Evolutionary conservation across 1,284 basidiomycete species (phyloP).

Genomic region (Ganoderma sinense): DNA sequence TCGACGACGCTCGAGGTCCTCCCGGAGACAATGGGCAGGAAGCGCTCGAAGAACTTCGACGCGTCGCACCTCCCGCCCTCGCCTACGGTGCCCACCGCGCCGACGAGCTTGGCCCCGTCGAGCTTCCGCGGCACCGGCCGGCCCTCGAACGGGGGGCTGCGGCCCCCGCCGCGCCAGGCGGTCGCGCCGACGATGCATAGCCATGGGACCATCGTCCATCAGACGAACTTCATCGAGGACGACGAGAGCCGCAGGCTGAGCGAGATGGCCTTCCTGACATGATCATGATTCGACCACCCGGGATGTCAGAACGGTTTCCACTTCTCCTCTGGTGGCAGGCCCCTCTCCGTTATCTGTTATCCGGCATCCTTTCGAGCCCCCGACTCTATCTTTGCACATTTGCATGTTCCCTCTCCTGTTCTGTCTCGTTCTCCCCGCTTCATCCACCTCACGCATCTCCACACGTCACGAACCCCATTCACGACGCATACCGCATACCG

Average conservation of each 20-base stretch:
- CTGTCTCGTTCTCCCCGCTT: neutral
- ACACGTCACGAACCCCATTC: neutral
- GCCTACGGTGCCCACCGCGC: constrained; percentile 13
- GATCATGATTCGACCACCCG: constrained; percentile 28
- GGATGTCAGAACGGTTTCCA: neutral
- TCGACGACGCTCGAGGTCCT: constrained; percentile 22
- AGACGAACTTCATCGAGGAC: constrained; percentile 63
- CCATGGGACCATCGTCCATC: constrained; percentile 57
- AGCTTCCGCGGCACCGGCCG: neutral
- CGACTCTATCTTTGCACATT: neutral
- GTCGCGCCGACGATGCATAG: constrained; percentile 65
- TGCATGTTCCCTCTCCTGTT: neutral
- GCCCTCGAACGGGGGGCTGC: constrained; percentile 23
- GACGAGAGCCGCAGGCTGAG: constrained; percentile 71
- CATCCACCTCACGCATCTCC: constrained; percentile 1
- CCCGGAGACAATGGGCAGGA: constrained; percentile 4
- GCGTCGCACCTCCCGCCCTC: constrained; percentile 26
- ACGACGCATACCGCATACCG: neutral
- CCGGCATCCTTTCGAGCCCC: neutral
- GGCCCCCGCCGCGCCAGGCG: constrained; percentile 45
- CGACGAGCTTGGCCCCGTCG: neutral
- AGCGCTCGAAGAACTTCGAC: constrained; percentile 24
- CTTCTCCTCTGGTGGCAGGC: neutral
- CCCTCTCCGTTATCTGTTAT: neutral
- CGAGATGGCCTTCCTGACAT: constrained; percentile 68